phyloP scores from a whole-genome alignment of 352 stramenopile genomes.

The Globisporangium apiculatum region DNA sequence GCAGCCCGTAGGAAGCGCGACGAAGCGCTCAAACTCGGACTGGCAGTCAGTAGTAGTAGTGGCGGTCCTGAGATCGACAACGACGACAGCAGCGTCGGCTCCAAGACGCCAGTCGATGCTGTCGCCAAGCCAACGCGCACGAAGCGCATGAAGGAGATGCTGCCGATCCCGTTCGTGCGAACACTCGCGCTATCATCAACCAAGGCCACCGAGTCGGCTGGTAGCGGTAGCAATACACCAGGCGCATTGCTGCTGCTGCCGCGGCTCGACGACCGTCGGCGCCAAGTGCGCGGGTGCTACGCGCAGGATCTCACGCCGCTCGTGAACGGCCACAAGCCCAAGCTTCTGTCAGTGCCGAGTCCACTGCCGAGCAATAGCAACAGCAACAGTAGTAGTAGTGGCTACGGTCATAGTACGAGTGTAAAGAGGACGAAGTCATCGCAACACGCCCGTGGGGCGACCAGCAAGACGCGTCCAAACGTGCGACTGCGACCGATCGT shows the following conservation, averaged over 20 bases:
- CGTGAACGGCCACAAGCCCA: slow-evolving; percentile 40
- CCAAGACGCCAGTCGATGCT: no score
- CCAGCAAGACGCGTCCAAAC: slow-evolving; percentile 13
- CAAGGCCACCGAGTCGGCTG: neutral
- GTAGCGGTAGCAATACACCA: neutral
- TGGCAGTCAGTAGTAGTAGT: slow-evolving; percentile 4
- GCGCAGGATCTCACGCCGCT: slow-evolving; percentile 57
- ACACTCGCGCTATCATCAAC: neutral
- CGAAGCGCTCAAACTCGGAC: slow-evolving; percentile 33
- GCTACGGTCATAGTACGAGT: neutral
- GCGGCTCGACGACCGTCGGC: slow-evolving; percentile 13
- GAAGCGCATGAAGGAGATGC: slow-evolving; percentile 11
- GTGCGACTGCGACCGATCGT: slow-evolving; percentile 13
- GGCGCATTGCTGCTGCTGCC: slow-evolving; percentile 1
- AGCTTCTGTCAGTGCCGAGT: slow-evolving; percentile 27
- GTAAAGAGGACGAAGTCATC: neutral
- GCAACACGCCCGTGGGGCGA: neutral
- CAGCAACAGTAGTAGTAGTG: neutral
- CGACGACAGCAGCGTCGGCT: neutral
- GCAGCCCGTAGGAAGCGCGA: slow-evolving; percentile 35
- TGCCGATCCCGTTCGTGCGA: slow-evolving; percentile 7
- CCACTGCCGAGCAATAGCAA: neutral
- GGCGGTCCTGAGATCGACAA: slow-evolving; percentile 2
- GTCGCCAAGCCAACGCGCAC: slow-evolving; percentile 10
- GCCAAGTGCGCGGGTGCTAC: slow-evolving; percentile 43